These are phyloP conservation scores for Penicillium manginii DNA, from an alignment of 495 filamentous ascomycete genomes.

Conservation along the genomic window DNA sequence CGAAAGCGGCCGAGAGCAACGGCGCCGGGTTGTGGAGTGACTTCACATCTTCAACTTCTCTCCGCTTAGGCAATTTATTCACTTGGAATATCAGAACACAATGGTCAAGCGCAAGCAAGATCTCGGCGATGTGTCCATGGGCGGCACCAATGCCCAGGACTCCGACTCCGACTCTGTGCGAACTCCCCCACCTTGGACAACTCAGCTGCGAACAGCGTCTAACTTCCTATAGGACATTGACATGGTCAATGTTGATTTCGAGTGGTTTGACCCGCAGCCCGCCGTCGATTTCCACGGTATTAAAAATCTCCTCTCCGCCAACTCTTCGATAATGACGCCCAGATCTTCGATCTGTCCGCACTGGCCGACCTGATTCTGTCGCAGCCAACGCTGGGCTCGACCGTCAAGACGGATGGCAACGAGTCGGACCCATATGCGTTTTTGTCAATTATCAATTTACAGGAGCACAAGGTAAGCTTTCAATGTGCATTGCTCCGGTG, in stretches of 20 bases:
- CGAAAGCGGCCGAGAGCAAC: constrained; percentile 21
- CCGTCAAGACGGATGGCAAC: constrained; percentile 92
- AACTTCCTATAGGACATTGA: constrained; percentile 67
- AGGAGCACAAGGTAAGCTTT: constrained; percentile 65
- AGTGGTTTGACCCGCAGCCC: constrained; percentile 94
- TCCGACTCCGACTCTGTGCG: constrained; percentile 51
- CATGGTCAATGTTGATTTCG: constrained; percentile 95
- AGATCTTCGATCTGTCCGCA: constrained; percentile 83
- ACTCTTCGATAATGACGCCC: constrained; percentile 86
- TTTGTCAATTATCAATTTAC: constrained; percentile 83
- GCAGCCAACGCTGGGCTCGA: constrained; percentile 87
- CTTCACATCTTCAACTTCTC: constrained; percentile 15
- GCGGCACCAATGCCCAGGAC: constrained; percentile 34
- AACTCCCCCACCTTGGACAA: neutral
- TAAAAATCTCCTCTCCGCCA: constrained; percentile 88
- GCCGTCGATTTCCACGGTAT: constrained; percentile 93
- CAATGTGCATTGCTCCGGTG: neutral
- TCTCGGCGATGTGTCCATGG: constrained; percentile 50
- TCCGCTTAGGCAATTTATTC: constrained; percentile 6
- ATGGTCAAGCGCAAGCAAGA: constrained; percentile 60
- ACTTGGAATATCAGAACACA: constrained; percentile 17
- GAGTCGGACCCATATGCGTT: constrained; percentile 95
- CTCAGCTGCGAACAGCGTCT: constrained; percentile 2
- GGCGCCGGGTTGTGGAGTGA: constrained; percentile 20
- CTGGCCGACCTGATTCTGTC: constrained; percentile 86